phyloP scores from a whole-genome alignment of 345 rosid genomes.

The Gossypium bickii region DNA sequence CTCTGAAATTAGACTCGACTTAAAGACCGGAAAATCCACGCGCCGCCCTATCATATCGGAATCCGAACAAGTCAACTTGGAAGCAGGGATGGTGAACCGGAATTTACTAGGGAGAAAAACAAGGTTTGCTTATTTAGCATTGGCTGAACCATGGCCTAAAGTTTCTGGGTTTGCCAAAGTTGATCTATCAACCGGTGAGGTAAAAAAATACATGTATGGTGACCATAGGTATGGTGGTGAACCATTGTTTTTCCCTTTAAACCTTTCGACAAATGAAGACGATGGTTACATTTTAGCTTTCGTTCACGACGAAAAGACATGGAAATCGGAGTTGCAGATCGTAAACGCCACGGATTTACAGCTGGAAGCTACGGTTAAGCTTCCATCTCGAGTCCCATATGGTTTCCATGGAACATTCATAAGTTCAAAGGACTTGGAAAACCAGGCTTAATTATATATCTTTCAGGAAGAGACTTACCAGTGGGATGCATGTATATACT shows the following conservation, averaged over 20 bases:
- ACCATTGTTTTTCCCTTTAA: conserved; percentile 58
- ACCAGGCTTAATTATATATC: conserved; percentile 29
- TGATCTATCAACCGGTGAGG: conserved; percentile 54
- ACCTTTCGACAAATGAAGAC: conserved; percentile 41
- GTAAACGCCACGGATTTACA: conserved; percentile 58
- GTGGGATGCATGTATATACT: conserved; percentile 66
- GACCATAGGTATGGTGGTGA: conserved; percentile 69
- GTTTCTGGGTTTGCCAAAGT: conserved; percentile 85
- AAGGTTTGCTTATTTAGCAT: conserved; percentile 57
- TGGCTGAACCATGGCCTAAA: conserved; percentile 91
- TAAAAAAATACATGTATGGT: conserved; percentile 55
- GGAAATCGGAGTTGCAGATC: conserved; percentile 70
- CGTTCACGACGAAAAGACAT: conserved; percentile 70
- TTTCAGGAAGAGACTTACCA: conserved; percentile 33
- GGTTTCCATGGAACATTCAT: conserved; percentile 33
- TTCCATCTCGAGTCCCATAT: conserved; percentile 85
- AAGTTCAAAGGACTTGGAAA: conserved; percentile 44
- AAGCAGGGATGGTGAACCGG: conserved; percentile 89
- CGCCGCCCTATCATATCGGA: conserved; percentile 53
- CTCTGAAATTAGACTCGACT: conserved; percentile 68
- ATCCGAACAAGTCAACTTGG: conserved; percentile 60
- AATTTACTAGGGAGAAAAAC: conserved; percentile 73
- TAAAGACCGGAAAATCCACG: conserved; percentile 59
- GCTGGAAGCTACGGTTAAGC: conserved; percentile 57
- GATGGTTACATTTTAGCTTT: conserved; percentile 61